Base-by-base conservation (phyloP, 2,329 filamentous ascomycete genomes). In the Periconia macrospinosa region DNA sequence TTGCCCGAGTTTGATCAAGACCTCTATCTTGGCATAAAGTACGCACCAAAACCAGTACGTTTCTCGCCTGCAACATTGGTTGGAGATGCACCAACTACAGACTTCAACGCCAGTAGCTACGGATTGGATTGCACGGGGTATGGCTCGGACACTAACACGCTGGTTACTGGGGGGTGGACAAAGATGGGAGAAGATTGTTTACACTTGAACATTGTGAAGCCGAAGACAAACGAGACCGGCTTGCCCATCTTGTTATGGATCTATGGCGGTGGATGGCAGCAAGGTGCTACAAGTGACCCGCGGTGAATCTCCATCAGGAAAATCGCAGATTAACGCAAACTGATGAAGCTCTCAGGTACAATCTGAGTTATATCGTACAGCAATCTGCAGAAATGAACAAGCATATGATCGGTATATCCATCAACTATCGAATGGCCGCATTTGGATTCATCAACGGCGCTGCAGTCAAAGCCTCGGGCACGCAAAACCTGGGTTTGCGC, bases 401-500 rank as follows among this genome's bases (percentile, higher is more conserved):
- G 30, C 68, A 67, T 6, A 52, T 70, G 15, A 71, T 72, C 19
- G 67, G 68, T 1, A 62, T 70, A 14, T 68, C 78, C 0, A 73
- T 81, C 15, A 80, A 80, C 13, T 82, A 82, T 49, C 75, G 74
- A 17, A 69, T 80, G 51, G 80, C 79, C 27, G 63, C 80, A 0
- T 81, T 81, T 41, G 80, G 80, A 0, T 82, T 82, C 56, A 62
- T 82, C 3, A 75, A 77, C 1, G 74, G 78, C 2, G 53, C 71
- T 3, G 72, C 76, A 11, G 66, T 79, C 3, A 62, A 73, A 20
- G 63, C 67, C 3, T 59, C 65, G 5, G 66, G 67, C 5, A 66
- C 64, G 2, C 66, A 76, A 1, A 79, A 79, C 50, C 82, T 75
- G 1, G 87, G 86, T 0, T 69, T 89, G 6, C 75, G 86, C 3